phyloP scores from a whole-genome alignment of 2,329 filamentous ascomycete genomes.

The Tricladium varicosporioides region DNA sequence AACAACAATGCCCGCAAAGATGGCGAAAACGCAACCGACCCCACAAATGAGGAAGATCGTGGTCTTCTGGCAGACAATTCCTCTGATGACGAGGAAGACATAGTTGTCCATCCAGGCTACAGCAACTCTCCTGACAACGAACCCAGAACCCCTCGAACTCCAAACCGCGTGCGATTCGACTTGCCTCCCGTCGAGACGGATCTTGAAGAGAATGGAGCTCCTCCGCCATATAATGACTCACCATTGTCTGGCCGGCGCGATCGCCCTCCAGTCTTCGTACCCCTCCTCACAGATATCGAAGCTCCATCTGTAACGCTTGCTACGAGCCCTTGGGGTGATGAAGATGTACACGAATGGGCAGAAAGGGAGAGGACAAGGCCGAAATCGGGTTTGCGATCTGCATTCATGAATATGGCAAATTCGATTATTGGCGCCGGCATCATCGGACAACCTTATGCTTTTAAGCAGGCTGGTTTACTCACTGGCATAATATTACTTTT shows the following conservation, averaged over 20 bases:
- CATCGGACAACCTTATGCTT: conserved; percentile 90
- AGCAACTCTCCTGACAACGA: conserved; percentile 13
- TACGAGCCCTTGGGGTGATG: conserved; percentile 34
- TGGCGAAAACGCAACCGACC: conserved; percentile 19
- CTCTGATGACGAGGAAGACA: conserved; percentile 31
- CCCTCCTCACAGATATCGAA: conserved; percentile 77
- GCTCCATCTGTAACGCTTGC: conserved; percentile 74
- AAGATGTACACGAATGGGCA: conserved; percentile 47
- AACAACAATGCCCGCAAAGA: conserved; percentile 30
- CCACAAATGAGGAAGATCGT: conserved; percentile 38
- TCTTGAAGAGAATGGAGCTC: conserved; percentile 30
- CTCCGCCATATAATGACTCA: conserved; percentile 43
- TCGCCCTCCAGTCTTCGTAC: conserved; percentile 41
- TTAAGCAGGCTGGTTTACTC: conserved; percentile 83
- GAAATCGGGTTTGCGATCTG: conserved; percentile 79
- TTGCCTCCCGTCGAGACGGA: conserved; percentile 32
- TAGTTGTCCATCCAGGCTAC: conserved; percentile 27
- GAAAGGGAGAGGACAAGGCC: conserved; percentile 61
- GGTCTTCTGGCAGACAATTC: conserved; percentile 37
- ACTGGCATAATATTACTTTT: conserved; percentile 78
- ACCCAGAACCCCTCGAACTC: conserved; percentile 31
- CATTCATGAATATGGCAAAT: conserved; percentile 99
- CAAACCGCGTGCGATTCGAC: conserved; percentile 36
- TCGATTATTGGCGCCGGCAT: conserved; percentile 84
- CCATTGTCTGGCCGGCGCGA: conserved; percentile 31